Evolutionary conservation across 169 alveolate species (phyloP).

Genomic region (Cryptosporidium muris): DNA sequence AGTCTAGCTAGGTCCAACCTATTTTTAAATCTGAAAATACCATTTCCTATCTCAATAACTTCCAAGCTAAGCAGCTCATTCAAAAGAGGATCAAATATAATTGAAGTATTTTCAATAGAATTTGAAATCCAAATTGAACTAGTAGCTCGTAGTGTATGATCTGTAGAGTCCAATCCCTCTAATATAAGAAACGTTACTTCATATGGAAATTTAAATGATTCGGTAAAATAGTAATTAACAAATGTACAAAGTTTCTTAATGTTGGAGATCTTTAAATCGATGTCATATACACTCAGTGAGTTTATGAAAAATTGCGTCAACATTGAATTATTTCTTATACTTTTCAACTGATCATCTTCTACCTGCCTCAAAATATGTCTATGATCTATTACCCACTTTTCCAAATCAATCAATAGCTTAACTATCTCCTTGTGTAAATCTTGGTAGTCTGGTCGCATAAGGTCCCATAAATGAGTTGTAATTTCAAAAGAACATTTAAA

Average conservation of each 20-base stretch:
- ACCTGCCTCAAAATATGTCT: neutral
- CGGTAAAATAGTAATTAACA: constrained; percentile 18
- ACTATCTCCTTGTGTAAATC: constrained; percentile 29
- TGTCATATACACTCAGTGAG: constrained; percentile 21
- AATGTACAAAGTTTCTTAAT: constrained; percentile 32
- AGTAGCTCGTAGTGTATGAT: constrained; percentile 7
- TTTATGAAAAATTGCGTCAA: constrained; percentile 40
- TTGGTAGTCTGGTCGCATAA: neutral
- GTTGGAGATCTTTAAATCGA: constrained; percentile 17
- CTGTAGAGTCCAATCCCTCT: constrained; percentile 53
- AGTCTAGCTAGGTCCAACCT: constrained; percentile 48
- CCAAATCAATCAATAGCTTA: constrained; percentile 3
- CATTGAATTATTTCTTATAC: constrained; percentile 19
- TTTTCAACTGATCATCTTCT: neutral
- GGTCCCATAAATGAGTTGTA: constrained; percentile 11
- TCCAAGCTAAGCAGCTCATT: constrained; percentile 13
- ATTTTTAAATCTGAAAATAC: constrained; percentile 13
- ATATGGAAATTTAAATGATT: constrained; percentile 17
- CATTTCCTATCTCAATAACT: no score
- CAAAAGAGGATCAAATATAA: constrained; percentile 51
- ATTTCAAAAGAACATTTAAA: constrained; percentile 15
- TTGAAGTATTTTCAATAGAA: constrained; percentile 33
- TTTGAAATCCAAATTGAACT: constrained; percentile 53
- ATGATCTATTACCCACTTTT: constrained; percentile 25
- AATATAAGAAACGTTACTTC: constrained; percentile 51